Evolutionary conservation across 345 rosid genomes (phyloP), one percentile per base, ranked within the genome.

Genomic region (Sisymbrium altissimum): DNA sequence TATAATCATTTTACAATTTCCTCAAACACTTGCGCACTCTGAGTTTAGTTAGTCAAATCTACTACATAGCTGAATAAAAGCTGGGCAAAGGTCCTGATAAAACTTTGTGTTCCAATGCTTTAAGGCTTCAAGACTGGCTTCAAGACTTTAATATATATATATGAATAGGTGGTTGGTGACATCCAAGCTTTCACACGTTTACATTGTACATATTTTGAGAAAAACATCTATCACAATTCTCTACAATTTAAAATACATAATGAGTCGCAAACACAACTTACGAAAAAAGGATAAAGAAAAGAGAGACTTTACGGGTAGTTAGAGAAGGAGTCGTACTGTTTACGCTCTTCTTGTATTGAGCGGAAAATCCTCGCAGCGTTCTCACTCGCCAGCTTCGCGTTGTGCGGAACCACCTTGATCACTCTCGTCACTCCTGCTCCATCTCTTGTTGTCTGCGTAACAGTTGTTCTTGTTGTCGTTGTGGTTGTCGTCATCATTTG

Each of bases 391-490:
- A 89, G 81, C 73, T 87, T 85, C 1, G 85, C 79, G 25, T 89
- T 89, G 82, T 86, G 97, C 25, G 97, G 98, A 68, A 91, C 97
- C 32, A 90, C 97, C 68, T 78, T 87, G 64, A 94, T 91, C 79
- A 91, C 96, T 72, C 81, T 81, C 3, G 81, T 64, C 48, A 81
- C 60, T 63, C 75, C 79, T 72, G 81, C 68, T 59, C 79, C 10
- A 66, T 64, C 69, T 81, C 88, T 59, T 68, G 58, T 10, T 80
- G 85, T 80, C 89, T 66, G 72, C 27, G 78, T 74, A 38, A 74
- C 78, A 18, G 81, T 74, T 86, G 87, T 38, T 82, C 90, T 4
- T 82, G 85, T 66, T 77, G 85, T 58, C 70, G 85, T 58, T 73
- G 92, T 58, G 77, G 80, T 64, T 6, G 80, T 71, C 30, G 75